phyloP scores from a whole-genome alignment of 805 yeast species.

The Hanseniaspora lachancei region DNA sequence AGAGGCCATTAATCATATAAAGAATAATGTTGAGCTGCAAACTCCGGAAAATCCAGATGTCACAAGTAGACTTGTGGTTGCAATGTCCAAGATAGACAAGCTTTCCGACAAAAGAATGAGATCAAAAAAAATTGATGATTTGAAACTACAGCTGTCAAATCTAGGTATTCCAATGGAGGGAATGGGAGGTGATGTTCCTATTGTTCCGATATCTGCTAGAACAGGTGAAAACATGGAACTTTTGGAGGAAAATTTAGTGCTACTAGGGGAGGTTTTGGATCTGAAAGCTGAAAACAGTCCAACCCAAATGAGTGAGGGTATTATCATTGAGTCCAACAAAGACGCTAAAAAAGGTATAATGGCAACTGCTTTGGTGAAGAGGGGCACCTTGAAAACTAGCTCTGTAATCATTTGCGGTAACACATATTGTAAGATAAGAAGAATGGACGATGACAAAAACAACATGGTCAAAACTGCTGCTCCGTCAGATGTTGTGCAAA shows the following conservation, averaged over 20 bases:
- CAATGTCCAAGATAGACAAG: constrained; percentile 79
- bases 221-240: constrained; percentile 85
- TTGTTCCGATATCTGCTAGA: constrained; percentile 74
- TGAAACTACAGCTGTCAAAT: constrained; percentile 60
- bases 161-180: constrained; percentile 78
- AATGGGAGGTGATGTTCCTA: constrained; percentile 90
- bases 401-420: constrained; percentile 71
- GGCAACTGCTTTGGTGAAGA: constrained; percentile 70
- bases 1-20: constrained; percentile 90
- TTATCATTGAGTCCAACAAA: constrained; percentile 75
- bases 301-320: constrained; percentile 48
- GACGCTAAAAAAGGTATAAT: constrained; percentile 72
- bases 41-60: constrained; percentile 1
- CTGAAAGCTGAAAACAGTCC: constrained; percentile 48
- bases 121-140: constrained; percentile 60
- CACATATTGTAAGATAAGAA: constrained; percentile 72
- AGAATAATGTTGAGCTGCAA: constrained; percentile 48
- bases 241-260: constrained; percentile 74
- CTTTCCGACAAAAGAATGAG: constrained; percentile 25
- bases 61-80: constrained; percentile 58
- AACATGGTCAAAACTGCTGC: constrained; percentile 44
- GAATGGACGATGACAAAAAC: constrained; percentile 59
- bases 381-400: constrained; percentile 66
- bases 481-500: constrained; percentile 82
- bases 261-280: constrained; percentile 74